These are phyloP conservation scores for Pseudogymnoascus sp. DNA, from an alignment of 2,329 filamentous ascomycete species.

Conservation along the genomic window DNA sequence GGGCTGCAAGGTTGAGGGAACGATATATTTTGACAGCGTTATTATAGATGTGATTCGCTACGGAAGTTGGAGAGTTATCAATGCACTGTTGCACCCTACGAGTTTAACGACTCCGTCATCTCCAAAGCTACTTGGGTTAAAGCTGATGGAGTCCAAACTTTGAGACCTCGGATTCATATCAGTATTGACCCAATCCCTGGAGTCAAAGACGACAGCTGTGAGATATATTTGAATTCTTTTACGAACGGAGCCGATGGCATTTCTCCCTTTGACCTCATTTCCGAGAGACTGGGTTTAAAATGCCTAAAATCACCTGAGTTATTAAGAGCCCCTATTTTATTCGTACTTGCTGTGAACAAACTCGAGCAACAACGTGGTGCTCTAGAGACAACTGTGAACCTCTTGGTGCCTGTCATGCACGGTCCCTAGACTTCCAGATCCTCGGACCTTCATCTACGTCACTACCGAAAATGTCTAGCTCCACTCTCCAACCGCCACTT, in stretches of 20 bases:
- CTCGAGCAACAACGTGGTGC: not conserved
- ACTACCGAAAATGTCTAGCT: constrained; percentile 4
- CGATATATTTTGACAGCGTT: not conserved
- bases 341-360: not conserved
- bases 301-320: no score
- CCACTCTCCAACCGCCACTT: constrained; percentile 1
- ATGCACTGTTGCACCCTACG: not conserved
- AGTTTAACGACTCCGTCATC: not conserved
- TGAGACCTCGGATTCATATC: not conserved
- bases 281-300: not conserved
- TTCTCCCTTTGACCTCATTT: not conserved
- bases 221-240: not conserved
- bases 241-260: not conserved
- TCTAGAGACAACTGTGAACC: not conserved
- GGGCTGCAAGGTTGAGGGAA: not conserved
- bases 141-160: not conserved
- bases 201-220: not conserved
- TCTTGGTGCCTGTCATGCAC: not conserved
- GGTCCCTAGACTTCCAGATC: not conserved
- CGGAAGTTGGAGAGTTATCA: not conserved
- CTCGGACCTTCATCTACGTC: constrained; percentile 6
- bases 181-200: not conserved
- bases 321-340: not conserved
- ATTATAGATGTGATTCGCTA: not conserved
- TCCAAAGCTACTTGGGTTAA: no score